A percentile compares a stretch with the other conserved stretches of the same genome.
These are phyloP conservation scores for Eucalyptus regnans DNA, from an alignment of 345 rosid genomes.

Conservation along the genomic window DNA sequence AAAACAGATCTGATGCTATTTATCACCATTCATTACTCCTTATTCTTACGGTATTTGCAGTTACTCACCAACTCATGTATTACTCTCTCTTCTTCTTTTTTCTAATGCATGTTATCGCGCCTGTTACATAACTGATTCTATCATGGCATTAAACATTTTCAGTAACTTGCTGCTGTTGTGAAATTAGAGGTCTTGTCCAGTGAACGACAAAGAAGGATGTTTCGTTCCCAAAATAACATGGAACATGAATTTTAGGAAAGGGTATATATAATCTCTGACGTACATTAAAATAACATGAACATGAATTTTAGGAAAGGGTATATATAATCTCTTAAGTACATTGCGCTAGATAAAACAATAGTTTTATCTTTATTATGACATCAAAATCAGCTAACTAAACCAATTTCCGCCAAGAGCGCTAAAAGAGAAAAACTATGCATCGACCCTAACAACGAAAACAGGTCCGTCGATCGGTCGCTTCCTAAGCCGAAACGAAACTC, in stretches of 20 bases:
- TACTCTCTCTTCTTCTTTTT: background rate
- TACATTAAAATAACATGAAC: background rate
- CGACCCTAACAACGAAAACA: background rate
- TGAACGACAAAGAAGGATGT: background rate
- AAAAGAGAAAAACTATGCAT: background rate
- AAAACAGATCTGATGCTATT: background rate
- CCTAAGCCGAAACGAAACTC: background rate
- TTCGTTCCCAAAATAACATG: background rate
- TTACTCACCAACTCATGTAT: background rate
- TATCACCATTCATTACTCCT: background rate
- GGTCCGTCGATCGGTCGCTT: background rate
- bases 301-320: background rate
- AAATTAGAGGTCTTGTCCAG: background rate
- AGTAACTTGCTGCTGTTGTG: background rate
- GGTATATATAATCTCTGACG: background rate
- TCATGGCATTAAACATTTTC: background rate
- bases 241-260: background rate
- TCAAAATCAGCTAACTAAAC: background rate
- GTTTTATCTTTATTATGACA: background rate
- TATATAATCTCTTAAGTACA: background rate
- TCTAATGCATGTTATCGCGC: background rate
- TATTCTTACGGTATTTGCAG: background rate
- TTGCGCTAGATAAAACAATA: background rate
- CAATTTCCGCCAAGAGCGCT: background rate
- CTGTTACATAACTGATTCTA: background rate